These are phyloP conservation scores for Xylariomycetidae sp. DNA, from an alignment of 2,329 filamentous ascomycete species.

Conservation along the genomic window DNA sequence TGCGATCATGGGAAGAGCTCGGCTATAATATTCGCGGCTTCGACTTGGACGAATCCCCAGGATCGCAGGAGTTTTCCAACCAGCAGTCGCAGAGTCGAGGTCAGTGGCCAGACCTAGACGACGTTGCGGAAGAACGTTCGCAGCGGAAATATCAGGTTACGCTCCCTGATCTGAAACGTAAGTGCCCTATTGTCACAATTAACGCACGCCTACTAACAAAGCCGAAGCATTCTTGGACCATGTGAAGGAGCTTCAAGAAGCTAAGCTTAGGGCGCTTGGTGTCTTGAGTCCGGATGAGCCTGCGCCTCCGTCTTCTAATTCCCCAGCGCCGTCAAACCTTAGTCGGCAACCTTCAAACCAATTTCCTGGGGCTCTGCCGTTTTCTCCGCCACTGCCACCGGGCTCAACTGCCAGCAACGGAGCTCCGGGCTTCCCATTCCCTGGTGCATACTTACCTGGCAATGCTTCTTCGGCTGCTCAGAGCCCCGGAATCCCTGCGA, in stretches of 20 bases:
- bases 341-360: slow-evolving; percentile 67
- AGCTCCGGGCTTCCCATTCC: slow-evolving; percentile 51
- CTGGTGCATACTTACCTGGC: slow-evolving; percentile 53
- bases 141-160: slow-evolving; percentile 52
- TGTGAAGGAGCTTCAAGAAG: slow-evolving; percentile 76
- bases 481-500: slow-evolving; percentile 57
- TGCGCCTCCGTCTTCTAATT: slow-evolving; percentile 54
- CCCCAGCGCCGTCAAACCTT: slow-evolving; percentile 56
- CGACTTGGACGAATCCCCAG: slow-evolving; percentile 48
- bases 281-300: slow-evolving; percentile 75
- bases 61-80: slow-evolving; percentile 22
- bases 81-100: slow-evolving; percentile 57
- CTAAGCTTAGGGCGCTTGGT: slow-evolving; percentile 85
- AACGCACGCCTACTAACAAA: too few species aligned
- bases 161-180: slow-evolving; percentile 63
- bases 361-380: slow-evolving; percentile 63
- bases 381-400: slow-evolving; percentile 77
- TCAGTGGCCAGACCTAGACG: slow-evolving; percentile 59
- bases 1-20: slow-evolving; percentile 59
- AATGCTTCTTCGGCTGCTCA: slow-evolving; percentile 53
- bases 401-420: slow-evolving; percentile 69
- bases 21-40: slow-evolving; percentile 67
- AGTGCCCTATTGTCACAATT: too few species aligned
- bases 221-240: slow-evolving; percentile 71
- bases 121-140: slow-evolving; percentile 51